These are phyloP conservation scores for Cylindrotheca fusiformis DNA, from an alignment of 108 stramenopile species.

Conservation along the genomic window DNA sequence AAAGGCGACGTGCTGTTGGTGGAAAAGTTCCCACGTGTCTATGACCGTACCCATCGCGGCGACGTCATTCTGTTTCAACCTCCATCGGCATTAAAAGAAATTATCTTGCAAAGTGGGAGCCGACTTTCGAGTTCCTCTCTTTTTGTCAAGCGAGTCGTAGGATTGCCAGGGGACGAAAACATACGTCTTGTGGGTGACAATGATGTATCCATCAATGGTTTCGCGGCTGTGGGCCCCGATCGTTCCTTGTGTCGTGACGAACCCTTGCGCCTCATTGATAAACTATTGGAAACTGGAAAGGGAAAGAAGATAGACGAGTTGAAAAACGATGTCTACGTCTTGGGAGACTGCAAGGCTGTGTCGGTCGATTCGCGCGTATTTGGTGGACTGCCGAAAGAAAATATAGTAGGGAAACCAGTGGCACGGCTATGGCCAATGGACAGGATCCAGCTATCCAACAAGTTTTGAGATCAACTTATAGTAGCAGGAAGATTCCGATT, in stretches of 20 bases:
- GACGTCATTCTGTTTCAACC: constrained; percentile 61
- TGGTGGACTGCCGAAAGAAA: constrained; percentile 37
- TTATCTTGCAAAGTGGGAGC: constrained; percentile 35
- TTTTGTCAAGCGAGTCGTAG: constrained; percentile 69
- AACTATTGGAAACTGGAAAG: constrained; percentile 26
- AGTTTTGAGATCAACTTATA: neutral
- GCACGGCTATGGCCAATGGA: constrained; percentile 43
- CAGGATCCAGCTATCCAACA: constrained; percentile 3
- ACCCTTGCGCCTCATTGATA: constrained; percentile 44
- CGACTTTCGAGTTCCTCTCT: constrained; percentile 40
- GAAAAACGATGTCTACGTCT: constrained; percentile 36
- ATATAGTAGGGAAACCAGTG: constrained; percentile 48
- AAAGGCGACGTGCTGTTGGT: constrained; percentile 64
- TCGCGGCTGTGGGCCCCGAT: constrained; percentile 13
- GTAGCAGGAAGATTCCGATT: neutral
- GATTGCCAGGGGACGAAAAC: constrained; percentile 17
- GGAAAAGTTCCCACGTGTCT: constrained; percentile 51
- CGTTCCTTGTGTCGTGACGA: constrained; percentile 42
- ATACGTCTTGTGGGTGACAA: constrained; percentile 50
- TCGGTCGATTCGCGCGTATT: constrained; percentile 72
- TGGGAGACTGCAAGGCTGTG: constrained; percentile 63
- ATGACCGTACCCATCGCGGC: constrained; percentile 14
- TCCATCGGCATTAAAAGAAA: constrained; percentile 34
- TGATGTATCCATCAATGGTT: constrained; percentile 40
- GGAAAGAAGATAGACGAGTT: constrained; percentile 3